Base-by-base conservation (phyloP, 768 basidiomycete genomes). In the Leccinum obscurum region DNA sequence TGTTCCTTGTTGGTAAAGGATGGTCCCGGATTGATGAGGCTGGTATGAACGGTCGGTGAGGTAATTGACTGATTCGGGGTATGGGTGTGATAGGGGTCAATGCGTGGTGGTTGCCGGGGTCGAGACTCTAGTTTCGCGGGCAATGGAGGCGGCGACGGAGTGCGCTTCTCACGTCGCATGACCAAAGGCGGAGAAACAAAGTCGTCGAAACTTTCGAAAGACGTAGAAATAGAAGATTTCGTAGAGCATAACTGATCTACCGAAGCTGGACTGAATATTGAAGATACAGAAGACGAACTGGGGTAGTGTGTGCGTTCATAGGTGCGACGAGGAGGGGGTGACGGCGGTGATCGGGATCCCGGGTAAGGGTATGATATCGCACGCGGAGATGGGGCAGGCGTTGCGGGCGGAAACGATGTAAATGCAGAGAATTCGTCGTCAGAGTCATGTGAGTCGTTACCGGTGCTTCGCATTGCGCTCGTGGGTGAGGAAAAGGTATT, bases 391-490 rank as follows among this genome's bases (percentile, higher is more conserved):
- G 56, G 54, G 1, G 66, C 52, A 44, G 54, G 35, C 11, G 44
- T 46, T 46, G 6, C 44, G 20, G 44, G 44, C 20, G 77, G 64
- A 24, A 77, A 74, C 4, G 75, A 72, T 55, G 73, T 62, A 65
- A 83, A 82, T 41, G 84, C 83, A 6, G 81, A 76, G 64, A 87
- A 89, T 52, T 86, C 84, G 57, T 78, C 78, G 41, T 76, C 70
- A 1, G 81, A 77, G 46, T 62, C 66, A 15, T 61, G 35, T 54
- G 72, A 67, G 37, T 72, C 67, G 26, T 68, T 62, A 24, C 46
- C 48, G 20, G 51, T 56, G 52, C 26, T 37, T 58, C 26, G 58
- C 17, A 22, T 57, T 15, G 59, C 46, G 32, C 4, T 34, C 32
- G 32, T 34, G 37, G 60, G 56, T 52, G 67, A 48, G 22, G 62